Base-by-base conservation (phyloP, 2,329 filamentous ascomycete species). In the Colletotrichum eremochloae region DNA sequence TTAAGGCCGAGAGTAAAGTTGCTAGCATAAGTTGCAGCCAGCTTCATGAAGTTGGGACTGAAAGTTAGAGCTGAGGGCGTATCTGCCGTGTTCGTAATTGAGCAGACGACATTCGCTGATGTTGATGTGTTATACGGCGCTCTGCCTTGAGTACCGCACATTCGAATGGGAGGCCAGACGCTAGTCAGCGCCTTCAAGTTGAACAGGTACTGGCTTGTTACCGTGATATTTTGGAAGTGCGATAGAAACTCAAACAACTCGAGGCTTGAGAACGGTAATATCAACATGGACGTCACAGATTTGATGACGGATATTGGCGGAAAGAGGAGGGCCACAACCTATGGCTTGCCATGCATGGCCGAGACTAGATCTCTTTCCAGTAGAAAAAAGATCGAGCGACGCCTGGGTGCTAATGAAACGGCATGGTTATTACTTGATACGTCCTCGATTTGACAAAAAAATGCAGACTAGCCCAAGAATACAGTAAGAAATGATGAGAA, bases 101-200 rank as follows among this genome's bases (percentile, higher is more conserved):
- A 82, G 74, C 89, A 90, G 3, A 82, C 83, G 2, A 90, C 87
- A 12, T 85, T 84, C 3, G 81, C 82, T 2, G 80, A 80, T 0
- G 81, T 84, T 1, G 78, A 76, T 2, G 86, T 75, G 76, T 89
- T 84, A 73, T 86, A 89, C 3, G 80, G 83, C 1, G 88, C 87
- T 6, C 87, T 84, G 74, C 89, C 88, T 81, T 89, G 87, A 0
- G 87, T 90, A 2, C 88, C 88, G 20, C 88, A 88, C 66, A 90
- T 88, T 63, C 88, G 81, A 58, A 89, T 83, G 0, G 87, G 87
- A 11, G 87, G 87, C 84, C 84, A 87, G 15, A 24, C 81, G 1
- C 87, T 87, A 0, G 83, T 86, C 63, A 89, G 71, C 20, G 83
- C 80, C 72, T 84, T 83, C 75, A 88, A 83, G 75, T 89, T 89